Percentiles rank a stretch among this genome's conserved stretches.
These are phyloP conservation scores for Gracilariopsis chorda DNA, from an alignment of 23 red algal genomes.

Conservation along the genomic window DNA sequence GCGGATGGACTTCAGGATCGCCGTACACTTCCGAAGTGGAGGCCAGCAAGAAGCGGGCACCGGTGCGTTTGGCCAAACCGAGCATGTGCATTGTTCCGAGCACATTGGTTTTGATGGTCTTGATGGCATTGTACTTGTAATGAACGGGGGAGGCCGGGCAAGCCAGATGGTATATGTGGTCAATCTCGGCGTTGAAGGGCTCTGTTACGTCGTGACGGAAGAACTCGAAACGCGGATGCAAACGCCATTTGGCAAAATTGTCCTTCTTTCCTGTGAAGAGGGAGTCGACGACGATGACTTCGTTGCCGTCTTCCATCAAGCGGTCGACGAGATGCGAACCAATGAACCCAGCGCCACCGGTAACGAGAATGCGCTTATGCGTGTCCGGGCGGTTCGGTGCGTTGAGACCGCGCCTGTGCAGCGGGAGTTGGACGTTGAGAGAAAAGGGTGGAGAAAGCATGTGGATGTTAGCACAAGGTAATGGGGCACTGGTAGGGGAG, in stretches of 20 bases:
- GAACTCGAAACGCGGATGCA: constrained; percentile 92
- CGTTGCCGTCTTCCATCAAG: constrained; percentile 96
- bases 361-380: constrained; percentile 91
- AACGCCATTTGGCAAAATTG: constrained; percentile 79
- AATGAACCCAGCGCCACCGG: constrained; percentile 99
- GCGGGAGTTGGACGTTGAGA: neutral
- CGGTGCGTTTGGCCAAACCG: constrained; percentile 93
- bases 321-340: constrained; percentile 96
- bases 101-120: constrained; percentile 98
- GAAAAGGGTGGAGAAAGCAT: neutral
- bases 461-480: neutral
- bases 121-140: constrained; percentile 99
- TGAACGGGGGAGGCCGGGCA: constrained; percentile 98
- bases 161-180: constrained; percentile 98
- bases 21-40: constrained; percentile 98
- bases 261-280: constrained; percentile 97
- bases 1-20: constrained; percentile 93
- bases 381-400: constrained; percentile 90
- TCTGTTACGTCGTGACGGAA: constrained; percentile 98
- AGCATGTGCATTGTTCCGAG: constrained; percentile 99
- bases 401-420: constrained; percentile 59
- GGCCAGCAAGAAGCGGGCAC: constrained; percentile 91
- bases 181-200: constrained; percentile 88
- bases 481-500: neutral
- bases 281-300: constrained; percentile 97